Evolutionary conservation across 2,329 filamentous ascomycete genomes (phyloP).

Genomic region (Onygenales sp.): DNA sequence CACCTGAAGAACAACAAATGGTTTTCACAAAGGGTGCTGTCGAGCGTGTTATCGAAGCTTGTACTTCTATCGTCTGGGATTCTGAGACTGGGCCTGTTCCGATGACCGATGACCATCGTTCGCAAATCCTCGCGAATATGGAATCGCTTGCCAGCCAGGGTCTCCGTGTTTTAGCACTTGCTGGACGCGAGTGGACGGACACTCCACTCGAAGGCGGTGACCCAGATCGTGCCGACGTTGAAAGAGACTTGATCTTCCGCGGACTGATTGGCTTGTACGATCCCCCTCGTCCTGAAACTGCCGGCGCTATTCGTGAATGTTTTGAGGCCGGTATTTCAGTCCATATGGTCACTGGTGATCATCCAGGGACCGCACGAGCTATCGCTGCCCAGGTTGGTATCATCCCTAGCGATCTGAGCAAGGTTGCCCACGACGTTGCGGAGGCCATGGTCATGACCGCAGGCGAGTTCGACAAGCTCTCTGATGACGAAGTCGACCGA

Average conservation of each 20-base stretch:
- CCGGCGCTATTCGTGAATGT: conserved; percentile 59
- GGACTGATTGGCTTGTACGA: conserved; percentile 84
- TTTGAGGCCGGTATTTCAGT: conserved; percentile 66
- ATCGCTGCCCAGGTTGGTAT: conserved; percentile 75
- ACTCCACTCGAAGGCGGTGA: conserved; percentile 27
- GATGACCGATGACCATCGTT: conserved; percentile 45
- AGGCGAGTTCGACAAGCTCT: conserved; percentile 67
- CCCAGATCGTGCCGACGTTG: conserved; percentile 52
- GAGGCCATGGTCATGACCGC: conserved; percentile 64
- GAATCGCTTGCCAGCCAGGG: conserved; percentile 57
- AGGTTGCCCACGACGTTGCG: conserved; percentile 54
- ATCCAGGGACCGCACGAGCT: conserved; percentile 66
- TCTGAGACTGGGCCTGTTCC: conserved; percentile 31
- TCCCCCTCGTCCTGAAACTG: conserved; percentile 72
- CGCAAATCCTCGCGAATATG: conserved; percentile 57
- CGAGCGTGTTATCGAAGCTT: conserved; percentile 57
- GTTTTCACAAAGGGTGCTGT: conserved; percentile 39
- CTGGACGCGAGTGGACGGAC: conserved; percentile 35
- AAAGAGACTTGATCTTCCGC: conserved; percentile 60
- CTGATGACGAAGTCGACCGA: conserved; percentile 60
- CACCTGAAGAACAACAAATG: conserved; percentile 19
- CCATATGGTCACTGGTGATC: conserved; percentile 79
- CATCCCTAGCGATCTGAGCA: conserved; percentile 53
- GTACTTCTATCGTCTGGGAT: conserved; percentile 42
- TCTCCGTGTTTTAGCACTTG: conserved; percentile 60